Percentiles rank a stretch among this genome's conserved stretches.
Conservation (phyloP, 179 eudicot genomes). For the Patellifolia procumbens region DNA sequence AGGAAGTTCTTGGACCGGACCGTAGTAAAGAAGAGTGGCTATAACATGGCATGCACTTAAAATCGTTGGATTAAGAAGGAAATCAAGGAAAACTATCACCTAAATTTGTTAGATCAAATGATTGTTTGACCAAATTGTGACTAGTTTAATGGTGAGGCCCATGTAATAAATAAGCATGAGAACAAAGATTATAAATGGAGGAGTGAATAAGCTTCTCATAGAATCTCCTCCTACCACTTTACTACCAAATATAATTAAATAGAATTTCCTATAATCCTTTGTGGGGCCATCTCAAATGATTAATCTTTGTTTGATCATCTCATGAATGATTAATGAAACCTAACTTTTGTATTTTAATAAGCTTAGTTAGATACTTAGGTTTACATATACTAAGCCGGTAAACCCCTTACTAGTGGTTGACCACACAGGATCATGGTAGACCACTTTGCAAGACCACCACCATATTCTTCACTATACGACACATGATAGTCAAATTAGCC, state of each 20-base stretch:
- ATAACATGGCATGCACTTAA: not conserved
- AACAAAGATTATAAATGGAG: not conserved
- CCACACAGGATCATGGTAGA: conserved; percentile 19
- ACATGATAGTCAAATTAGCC: not conserved
- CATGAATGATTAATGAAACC: conserved; percentile 20
- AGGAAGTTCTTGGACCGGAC: not conserved
- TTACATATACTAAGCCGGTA: conserved; percentile 7
- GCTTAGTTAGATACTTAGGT: conserved; percentile 23
- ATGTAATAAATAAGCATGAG: conserved; percentile 4
- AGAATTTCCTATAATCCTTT: conserved; percentile 7
- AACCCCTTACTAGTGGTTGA: conserved; percentile 1
- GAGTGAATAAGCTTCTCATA: not conserved
- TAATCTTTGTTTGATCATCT: conserved; percentile 7
- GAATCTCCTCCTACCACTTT: conserved; percentile 25
- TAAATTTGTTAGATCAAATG: conserved; percentile 5
- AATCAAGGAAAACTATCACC: too few species aligned
- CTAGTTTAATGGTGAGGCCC: conserved; percentile 10
- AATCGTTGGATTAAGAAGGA: not conserved
- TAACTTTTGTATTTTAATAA: conserved; percentile 2
- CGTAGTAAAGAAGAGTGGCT: not conserved
- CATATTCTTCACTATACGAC: not conserved
- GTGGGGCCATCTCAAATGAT: conserved; percentile 21
- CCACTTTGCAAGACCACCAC: conserved; percentile 13
- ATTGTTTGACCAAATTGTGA: conserved; percentile 25
- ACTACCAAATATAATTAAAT: not conserved